A percentile compares a stretch with the other conserved stretches of the same genome.
These are phyloP conservation scores for Wickerhamiella slavikovae DNA, from an alignment of 805 yeast species.

Conservation along the genomic window DNA sequence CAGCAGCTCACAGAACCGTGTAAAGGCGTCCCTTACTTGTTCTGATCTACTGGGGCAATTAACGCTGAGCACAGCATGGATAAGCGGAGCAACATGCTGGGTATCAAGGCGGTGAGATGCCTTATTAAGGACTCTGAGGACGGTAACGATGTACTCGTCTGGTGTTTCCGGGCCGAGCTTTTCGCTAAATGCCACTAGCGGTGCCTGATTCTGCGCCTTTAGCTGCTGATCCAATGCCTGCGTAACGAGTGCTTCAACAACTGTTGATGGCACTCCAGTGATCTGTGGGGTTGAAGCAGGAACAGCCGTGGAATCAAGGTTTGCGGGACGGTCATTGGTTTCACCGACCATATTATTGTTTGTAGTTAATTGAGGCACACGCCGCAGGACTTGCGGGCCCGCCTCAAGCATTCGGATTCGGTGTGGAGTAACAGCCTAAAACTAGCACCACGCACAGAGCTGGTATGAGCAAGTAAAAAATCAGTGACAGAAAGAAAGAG, in stretches of 20 bases:
- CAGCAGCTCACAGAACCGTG: slow-evolving; percentile 54
- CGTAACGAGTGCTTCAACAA: slow-evolving; percentile 5
- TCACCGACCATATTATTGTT: no score
- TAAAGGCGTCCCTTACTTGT: slow-evolving; percentile 31
- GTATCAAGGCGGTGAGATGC: slow-evolving; percentile 47
- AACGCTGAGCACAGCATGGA: slow-evolving; percentile 40
- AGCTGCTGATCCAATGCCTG: slow-evolving; percentile 7
- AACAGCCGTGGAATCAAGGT: no score
- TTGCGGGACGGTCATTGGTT: no score
- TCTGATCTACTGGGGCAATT: slow-evolving; percentile 35
- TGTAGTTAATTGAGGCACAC: no score
- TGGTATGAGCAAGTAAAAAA: no score
- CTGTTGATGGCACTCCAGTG: no score
- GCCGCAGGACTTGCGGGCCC: no score
- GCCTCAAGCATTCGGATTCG: no score
- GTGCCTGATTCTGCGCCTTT: slow-evolving; percentile 2
- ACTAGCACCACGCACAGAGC: no score
- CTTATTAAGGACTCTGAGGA: slow-evolving; percentile 37
- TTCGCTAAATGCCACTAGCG: slow-evolving; percentile 1
- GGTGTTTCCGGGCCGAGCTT: slow-evolving; percentile 1
- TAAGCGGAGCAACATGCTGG: slow-evolving; percentile 27
- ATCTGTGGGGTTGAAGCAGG: no score
- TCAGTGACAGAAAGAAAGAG: no score
- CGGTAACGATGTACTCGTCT: slow-evolving; percentile 27
- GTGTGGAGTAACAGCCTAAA: no score